Conservation (phyloP, 2,329 filamentous ascomycete species). For the Alternaria sp. region DNA sequence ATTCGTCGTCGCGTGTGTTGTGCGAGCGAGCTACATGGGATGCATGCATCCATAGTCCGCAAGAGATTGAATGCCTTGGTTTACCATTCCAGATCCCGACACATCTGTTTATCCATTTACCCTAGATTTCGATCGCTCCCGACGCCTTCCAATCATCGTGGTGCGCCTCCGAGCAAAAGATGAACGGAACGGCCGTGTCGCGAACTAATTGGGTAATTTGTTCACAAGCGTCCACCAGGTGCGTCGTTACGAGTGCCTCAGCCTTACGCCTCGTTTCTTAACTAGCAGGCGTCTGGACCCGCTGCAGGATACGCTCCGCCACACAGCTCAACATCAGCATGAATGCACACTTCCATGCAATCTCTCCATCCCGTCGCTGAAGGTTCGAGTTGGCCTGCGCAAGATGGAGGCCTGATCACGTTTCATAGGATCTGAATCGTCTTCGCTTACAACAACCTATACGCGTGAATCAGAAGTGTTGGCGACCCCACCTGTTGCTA, state of each 20-base stretch:
- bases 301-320: slow-evolving; percentile 9
- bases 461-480: slow-evolving; percentile 9
- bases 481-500: background rate
- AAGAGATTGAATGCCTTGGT: background rate
- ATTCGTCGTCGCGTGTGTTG: slow-evolving; percentile 4
- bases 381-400: background rate
- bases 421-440: slow-evolving; percentile 1
- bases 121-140: slow-evolving; percentile 17
- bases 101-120: slow-evolving; percentile 20
- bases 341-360: slow-evolving; percentile 19
- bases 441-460: slow-evolving; percentile 3
- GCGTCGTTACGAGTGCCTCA: slow-evolving; percentile 9
- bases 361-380: slow-evolving; percentile 5
- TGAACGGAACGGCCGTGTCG: background rate
- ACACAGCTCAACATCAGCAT: slow-evolving; percentile 14
- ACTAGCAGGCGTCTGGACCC: slow-evolving; percentile 3
- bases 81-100: slow-evolving; percentile 3
- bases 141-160: slow-evolving; percentile 1
- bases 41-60: background rate
- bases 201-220: background rate
- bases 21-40: slow-evolving; percentile 7
- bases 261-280: slow-evolving; percentile 10
- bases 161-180: slow-evolving; percentile 3
- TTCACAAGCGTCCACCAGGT: background rate
- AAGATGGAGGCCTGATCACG: slow-evolving; percentile 9